Evolutionary conservation across 495 filamentous ascomycete species (phyloP).

Genomic region (Lasiosphaeris hirsuta): DNA sequence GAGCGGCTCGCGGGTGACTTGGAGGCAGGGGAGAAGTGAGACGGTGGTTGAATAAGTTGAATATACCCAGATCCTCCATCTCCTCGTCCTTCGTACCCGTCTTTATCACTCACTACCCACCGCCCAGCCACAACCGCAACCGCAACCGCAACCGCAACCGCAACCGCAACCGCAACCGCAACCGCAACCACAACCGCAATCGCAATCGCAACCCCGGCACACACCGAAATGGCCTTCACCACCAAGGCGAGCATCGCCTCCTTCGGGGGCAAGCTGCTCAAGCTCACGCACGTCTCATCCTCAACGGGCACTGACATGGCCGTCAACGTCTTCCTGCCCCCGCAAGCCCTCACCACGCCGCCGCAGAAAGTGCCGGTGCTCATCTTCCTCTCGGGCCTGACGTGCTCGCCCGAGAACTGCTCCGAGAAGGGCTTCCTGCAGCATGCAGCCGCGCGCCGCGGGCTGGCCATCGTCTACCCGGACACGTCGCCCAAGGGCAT

Average conservation of each 20-base stretch:
- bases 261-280: slow-evolving; percentile 93
- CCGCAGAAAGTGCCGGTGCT: slow-evolving; percentile 71
- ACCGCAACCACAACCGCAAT: neutral
- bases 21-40: too few relatives aligned
- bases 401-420: slow-evolving; percentile 94
- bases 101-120: neutral
- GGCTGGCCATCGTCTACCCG: slow-evolving; percentile 87
- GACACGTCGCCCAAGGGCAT: slow-evolving; percentile 91
- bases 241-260: slow-evolving; percentile 86
- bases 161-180: neutral
- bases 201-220: too few relatives aligned
- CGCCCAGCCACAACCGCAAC: neutral
- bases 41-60: neutral
- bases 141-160: too few relatives aligned
- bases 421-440: slow-evolving; percentile 97
- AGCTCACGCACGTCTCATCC: slow-evolving; percentile 78
- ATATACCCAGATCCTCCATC: neutral
- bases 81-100: neutral
- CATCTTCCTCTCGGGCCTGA: slow-evolving; percentile 92
- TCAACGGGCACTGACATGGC: slow-evolving; percentile 67
- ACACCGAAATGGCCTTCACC: slow-evolving; percentile 65
- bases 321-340: slow-evolving; percentile 70
- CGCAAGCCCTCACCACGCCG: slow-evolving; percentile 40
- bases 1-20: too few relatives aligned
- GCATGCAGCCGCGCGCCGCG: slow-evolving; percentile 66